phyloP scores from a whole-genome alignment of 768 basidiomycete genomes.

The Baorangia bicolor region DNA sequence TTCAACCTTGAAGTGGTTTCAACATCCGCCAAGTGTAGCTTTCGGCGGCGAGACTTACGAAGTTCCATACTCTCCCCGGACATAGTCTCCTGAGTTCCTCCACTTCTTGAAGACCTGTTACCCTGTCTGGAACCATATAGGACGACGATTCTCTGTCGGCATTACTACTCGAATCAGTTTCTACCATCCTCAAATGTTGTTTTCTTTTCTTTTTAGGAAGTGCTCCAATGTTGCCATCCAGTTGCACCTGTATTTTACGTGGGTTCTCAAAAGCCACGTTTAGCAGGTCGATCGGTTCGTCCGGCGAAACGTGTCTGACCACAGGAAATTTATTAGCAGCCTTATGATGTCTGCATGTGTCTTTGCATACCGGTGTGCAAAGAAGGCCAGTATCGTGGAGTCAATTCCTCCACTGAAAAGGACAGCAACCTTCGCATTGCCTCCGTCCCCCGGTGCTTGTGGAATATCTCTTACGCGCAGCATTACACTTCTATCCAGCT shows the following conservation, averaged over 20 bases:
- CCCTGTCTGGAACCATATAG: conserved; percentile 87
- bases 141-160: conserved; percentile 20
- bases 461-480: conserved; percentile 72
- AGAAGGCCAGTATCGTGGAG: conserved; percentile 76
- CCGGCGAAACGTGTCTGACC: conserved; percentile 62
- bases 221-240: conserved; percentile 46
- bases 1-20: conserved; percentile 58
- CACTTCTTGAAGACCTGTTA: conserved; percentile 75
- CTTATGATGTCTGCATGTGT: background rate
- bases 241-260: conserved; percentile 58
- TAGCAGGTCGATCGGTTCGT: conserved; percentile 87
- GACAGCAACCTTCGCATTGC: conserved; percentile 66
- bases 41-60: conserved; percentile 49
- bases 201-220: conserved; percentile 46
- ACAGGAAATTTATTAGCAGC: background rate
- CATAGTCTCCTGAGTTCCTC: conserved; percentile 76
- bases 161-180: background rate
- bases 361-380: conserved; percentile 66
- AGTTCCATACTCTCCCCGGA: conserved; percentile 84
- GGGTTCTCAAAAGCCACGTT: conserved; percentile 97
- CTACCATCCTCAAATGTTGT: conserved; percentile 16
- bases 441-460: conserved; percentile 32
- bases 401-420: conserved; percentile 98
- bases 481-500: conserved; percentile 66
- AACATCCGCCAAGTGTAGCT: background rate